These are phyloP conservation scores for Aspergillus bombycis DNA, from an alignment of 2,329 filamentous ascomycete species.

Conservation along the genomic window DNA sequence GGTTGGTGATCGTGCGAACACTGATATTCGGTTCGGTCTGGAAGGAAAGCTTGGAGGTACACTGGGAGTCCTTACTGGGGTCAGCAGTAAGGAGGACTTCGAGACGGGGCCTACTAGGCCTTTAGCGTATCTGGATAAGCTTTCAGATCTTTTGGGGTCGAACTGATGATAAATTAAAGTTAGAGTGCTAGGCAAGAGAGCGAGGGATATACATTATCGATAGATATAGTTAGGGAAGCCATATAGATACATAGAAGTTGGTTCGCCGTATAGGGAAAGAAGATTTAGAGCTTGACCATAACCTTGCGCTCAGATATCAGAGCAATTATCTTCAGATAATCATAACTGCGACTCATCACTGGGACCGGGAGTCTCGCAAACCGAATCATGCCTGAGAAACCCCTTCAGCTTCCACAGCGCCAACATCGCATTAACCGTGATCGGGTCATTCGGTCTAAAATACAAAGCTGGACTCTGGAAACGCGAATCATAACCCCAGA, in stretches of 20 bases:
- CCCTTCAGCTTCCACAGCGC: slow-evolving; percentile 45
- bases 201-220: not conserved
- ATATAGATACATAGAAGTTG: not conserved
- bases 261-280: not conserved
- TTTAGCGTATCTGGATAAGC: slow-evolving; percentile 78
- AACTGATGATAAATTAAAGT: slow-evolving; percentile 5
- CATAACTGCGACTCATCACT: not conserved
- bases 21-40: slow-evolving; percentile 93
- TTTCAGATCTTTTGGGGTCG: slow-evolving; percentile 70
- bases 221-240: slow-evolving; percentile 5
- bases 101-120: slow-evolving; percentile 76
- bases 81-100: slow-evolving; percentile 78
- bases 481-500: slow-evolving; percentile 30
- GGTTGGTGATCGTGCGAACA: slow-evolving; percentile 92
- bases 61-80: slow-evolving; percentile 86
- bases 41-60: slow-evolving; percentile 90
- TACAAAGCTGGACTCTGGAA: slow-evolving; percentile 41
- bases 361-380: not conserved
- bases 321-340: not conserved
- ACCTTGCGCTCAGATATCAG: not conserved
- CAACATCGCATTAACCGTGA: slow-evolving; percentile 36
- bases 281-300: not conserved
- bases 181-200: not conserved
- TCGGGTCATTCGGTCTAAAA: slow-evolving; percentile 34
- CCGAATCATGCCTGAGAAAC: slow-evolving; percentile 23